Evolutionary conservation across 2,329 filamentous ascomycete species (phyloP).

Genomic region (Clonostachys rhizophaga): DNA sequence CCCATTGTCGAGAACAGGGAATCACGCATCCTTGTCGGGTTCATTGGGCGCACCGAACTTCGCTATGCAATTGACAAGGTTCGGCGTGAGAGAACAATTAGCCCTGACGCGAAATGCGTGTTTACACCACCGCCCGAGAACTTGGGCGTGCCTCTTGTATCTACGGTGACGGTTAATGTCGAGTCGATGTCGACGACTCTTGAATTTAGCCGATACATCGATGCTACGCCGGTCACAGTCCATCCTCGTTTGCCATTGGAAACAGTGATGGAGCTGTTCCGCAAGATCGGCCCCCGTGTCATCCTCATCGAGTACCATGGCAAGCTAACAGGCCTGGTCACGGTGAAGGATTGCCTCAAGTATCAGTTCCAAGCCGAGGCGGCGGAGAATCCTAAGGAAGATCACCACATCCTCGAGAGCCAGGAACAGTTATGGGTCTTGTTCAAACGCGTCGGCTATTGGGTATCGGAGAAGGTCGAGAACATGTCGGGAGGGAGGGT

Average conservation of each 20-base stretch:
- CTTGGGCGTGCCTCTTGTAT: constrained; percentile 23
- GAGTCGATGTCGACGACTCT: constrained; percentile 50
- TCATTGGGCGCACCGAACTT: constrained; percentile 88
- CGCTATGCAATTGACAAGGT: constrained; percentile 84
- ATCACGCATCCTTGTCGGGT: constrained; percentile 74
- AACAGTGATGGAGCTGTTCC: constrained; percentile 98
- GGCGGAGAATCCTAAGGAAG: constrained; percentile 66
- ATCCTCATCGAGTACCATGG: constrained; percentile 91
- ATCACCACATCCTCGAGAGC: constrained; percentile 46
- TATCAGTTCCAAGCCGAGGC: constrained; percentile 97
- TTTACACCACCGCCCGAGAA: constrained; percentile 52
- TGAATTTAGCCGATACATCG: constrained; percentile 84
- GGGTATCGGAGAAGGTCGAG: constrained; percentile 53
- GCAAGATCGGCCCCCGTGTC: constrained; percentile 92
- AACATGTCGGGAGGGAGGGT: constrained; percentile 53
- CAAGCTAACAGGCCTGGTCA: constrained; percentile 77
- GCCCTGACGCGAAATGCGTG: constrained; percentile 64
- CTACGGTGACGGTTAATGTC: constrained; percentile 49
- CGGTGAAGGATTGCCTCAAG: constrained; percentile 93
- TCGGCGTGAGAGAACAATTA: constrained; percentile 64
- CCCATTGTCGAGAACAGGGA: constrained; percentile 76
- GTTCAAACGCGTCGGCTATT: constrained; percentile 47
- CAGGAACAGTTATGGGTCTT: constrained; percentile 64
- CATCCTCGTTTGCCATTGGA: constrained; percentile 90
- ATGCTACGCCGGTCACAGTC: constrained; percentile 83